A percentile compares a stretch with the other conserved stretches of the same genome.
Evolutionary conservation across 73 alveolate genomes (phyloP).

Genomic region (Breviolum minutum): DNA sequence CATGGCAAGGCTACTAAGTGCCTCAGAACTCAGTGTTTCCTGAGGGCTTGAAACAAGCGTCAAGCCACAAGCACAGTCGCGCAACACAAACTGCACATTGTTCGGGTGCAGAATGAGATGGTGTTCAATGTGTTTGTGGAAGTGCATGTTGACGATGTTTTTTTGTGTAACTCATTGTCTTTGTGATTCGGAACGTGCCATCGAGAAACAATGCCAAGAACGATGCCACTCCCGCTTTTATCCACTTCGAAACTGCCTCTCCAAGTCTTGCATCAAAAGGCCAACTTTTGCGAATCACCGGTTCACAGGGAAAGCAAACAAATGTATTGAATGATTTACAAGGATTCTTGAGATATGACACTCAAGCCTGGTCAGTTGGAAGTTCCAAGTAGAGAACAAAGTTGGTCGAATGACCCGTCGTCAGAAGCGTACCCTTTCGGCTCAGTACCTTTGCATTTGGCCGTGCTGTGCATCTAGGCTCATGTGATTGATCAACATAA

Average conservation of each 20-base stretch:
- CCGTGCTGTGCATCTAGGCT: neutral
- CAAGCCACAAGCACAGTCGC: neutral
- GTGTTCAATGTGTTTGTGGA: neutral
- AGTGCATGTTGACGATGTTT: neutral
- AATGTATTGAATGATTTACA: no score
- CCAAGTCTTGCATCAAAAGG: neutral
- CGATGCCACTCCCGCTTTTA: constrained; percentile 99
- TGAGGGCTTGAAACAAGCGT: no score
- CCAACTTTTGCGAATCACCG: no score
- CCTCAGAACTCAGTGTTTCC: neutral
- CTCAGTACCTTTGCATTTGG: constrained; percentile 97
- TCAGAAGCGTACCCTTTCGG: constrained; percentile 99
- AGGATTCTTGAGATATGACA: neutral
- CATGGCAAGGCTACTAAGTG: neutral
- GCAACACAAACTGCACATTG: neutral
- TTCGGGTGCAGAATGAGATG: no score
- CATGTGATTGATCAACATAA: neutral
- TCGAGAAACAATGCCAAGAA: constrained; percentile 96
- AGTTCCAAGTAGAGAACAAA: constrained; percentile 98
- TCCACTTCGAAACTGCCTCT: constrained; percentile 97
- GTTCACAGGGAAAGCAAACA: neutral
- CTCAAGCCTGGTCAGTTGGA: constrained; percentile 98
- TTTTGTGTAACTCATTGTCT: neutral
- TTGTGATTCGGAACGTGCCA: neutral
- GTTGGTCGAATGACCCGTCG: constrained; percentile 99